These are phyloP conservation scores for Venturia carpophila DNA, from an alignment of 2,329 filamentous ascomycete genomes.

Conservation along the genomic window DNA sequence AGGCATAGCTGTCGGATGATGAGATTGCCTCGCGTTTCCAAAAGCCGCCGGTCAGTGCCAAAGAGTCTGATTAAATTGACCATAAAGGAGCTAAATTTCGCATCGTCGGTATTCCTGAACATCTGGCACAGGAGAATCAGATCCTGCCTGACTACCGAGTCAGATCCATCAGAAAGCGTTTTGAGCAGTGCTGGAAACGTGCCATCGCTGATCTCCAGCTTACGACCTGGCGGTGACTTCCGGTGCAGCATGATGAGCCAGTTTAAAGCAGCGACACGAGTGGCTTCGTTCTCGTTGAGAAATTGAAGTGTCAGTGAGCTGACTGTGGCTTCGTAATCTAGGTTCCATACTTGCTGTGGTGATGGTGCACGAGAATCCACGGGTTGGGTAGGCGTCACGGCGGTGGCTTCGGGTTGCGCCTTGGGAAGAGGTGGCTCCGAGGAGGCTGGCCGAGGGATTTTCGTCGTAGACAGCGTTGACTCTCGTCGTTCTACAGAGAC, in stretches of 20 bases:
- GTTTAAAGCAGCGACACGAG: conserved; percentile 81
- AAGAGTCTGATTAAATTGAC: conserved; percentile 91
- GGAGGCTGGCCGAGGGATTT: conserved; percentile 12
- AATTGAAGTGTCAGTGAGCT: conserved; percentile 89
- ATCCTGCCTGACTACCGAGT: conserved; percentile 92
- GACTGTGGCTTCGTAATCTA: conserved; percentile 95
- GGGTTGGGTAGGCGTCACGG: conserved; percentile 22
- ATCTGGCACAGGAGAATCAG: conserved; percentile 91
- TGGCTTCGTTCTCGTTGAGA: conserved; percentile 93
- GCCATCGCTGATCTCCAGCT: conserved; percentile 87
- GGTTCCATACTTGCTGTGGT: conserved; percentile 46
- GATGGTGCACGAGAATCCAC: conserved; percentile 40
- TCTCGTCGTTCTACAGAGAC: conserved; percentile 33
- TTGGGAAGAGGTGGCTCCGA: background rate
- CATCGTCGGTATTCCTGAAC: conserved; percentile 90
- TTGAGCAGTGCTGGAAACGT: conserved; percentile 95
- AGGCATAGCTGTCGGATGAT: conserved; percentile 94
- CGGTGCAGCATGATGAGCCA: conserved; percentile 98
- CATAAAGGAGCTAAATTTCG: conserved; percentile 98
- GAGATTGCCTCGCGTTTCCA: conserved; percentile 88
- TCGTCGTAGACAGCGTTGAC: conserved; percentile 30
- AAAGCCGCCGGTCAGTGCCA: conserved; percentile 80
- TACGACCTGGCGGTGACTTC: conserved; percentile 59
- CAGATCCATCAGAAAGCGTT: conserved; percentile 88
- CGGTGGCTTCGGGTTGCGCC: background rate